Evolutionary conservation across 2,329 filamentous ascomycete genomes (phyloP).

Genomic region (Pseudogymnoascus sp.): DNA sequence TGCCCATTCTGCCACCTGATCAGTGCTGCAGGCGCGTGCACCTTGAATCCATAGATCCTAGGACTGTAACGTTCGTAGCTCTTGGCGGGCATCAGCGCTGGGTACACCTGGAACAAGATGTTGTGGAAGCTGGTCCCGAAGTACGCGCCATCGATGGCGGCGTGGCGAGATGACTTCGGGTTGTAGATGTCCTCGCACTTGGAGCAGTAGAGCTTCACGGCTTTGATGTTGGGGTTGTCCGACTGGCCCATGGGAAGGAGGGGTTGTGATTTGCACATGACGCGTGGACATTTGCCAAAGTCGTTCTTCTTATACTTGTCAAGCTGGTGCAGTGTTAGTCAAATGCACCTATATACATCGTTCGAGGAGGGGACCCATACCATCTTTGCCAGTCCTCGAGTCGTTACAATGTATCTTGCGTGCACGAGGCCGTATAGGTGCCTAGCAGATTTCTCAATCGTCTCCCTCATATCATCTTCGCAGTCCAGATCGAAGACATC

Average conservation of each 20-base stretch:
- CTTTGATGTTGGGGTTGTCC: conserved; percentile 76
- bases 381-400: conserved; percentile 90
- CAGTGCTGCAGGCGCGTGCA: conserved; percentile 80
- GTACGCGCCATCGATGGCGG: conserved; percentile 92
- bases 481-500: conserved; percentile 98
- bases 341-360: not conserved
- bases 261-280: conserved; percentile 87
- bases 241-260: conserved; percentile 91
- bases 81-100: conserved; percentile 79
- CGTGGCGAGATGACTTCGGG: conserved; percentile 93
- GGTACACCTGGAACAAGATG: conserved; percentile 98
- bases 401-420: conserved; percentile 93
- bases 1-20: conserved; percentile 83
- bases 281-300: conserved; percentile 95
- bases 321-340: conserved; percentile 49
- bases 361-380: conserved; percentile 42
- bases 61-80: conserved; percentile 79
- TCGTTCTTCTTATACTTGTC: conserved; percentile 98
- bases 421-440: conserved; percentile 95
- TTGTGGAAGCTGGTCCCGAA: conserved; percentile 98
- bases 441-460: conserved; percentile 92
- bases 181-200: conserved; percentile 99
- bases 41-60: conserved; percentile 87
- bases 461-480: conserved; percentile 95
- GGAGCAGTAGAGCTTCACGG: conserved; percentile 94